Evolutionary conservation across 345 rosid genomes (phyloP).

Genomic region (Ceriops decandra): DNA sequence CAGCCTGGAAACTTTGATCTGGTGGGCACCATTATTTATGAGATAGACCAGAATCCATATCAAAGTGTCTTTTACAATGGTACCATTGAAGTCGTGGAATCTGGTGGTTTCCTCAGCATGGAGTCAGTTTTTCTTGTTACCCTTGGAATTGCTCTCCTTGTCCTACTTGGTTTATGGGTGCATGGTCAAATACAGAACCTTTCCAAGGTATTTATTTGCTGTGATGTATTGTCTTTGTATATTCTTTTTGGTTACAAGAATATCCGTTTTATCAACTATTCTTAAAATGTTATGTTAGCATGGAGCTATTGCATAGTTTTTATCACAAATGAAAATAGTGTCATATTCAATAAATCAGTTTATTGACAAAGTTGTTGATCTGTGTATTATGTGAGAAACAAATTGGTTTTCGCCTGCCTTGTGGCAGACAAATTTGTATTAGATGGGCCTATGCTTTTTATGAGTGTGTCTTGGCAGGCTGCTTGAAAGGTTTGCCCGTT

Average conservation of each 20-base stretch:
- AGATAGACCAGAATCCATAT: constrained; percentile 75
- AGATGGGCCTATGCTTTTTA: too few relatives aligned
- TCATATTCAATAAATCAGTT: neutral
- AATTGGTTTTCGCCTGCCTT: too few relatives aligned
- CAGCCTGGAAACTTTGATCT: constrained; percentile 95
- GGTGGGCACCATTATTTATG: constrained; percentile 75
- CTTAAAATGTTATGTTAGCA: too few relatives aligned
- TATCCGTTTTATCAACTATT: too few relatives aligned
- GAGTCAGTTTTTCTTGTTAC: constrained; percentile 88
- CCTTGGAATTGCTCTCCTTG: constrained; percentile 63
- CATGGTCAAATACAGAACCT: constrained; percentile 63
- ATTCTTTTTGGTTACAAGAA: neutral
- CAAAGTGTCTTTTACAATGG: constrained; percentile 78
- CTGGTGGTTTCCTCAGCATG: constrained; percentile 67
- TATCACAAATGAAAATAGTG: neutral
- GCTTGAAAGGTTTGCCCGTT: too few relatives aligned
- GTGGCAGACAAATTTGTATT: too few relatives aligned
- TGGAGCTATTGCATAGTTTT: too few relatives aligned
- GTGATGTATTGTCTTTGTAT: neutral
- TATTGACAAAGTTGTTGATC: neutral
- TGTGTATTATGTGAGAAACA: neutral
- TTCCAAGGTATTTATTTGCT: constrained; percentile 54
- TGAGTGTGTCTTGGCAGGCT: too few relatives aligned
- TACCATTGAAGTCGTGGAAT: constrained; percentile 84
- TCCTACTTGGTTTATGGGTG: constrained; percentile 63